A percentile compares a stretch with the other conserved stretches of the same genome.
These are phyloP conservation scores for Blastobotrys mokoenaii DNA, from an alignment of 805 yeast species.

Conservation along the genomic window DNA sequence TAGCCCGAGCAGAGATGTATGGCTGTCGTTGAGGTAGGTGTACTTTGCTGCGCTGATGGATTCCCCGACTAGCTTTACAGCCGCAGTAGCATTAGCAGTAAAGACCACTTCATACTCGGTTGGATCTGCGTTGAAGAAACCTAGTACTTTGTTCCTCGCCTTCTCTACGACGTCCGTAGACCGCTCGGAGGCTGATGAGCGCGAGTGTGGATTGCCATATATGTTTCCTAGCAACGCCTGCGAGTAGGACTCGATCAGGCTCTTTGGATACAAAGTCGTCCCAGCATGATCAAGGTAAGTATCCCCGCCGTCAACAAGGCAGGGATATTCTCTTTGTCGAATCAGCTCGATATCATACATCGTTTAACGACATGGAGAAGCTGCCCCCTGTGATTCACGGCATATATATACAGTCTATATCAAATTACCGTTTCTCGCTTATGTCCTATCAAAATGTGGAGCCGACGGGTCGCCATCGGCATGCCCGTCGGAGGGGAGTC, in stretches of 20 bases:
- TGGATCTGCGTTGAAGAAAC: conserved; percentile 31
- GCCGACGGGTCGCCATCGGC: too few species aligned
- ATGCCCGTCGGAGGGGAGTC: too few species aligned
- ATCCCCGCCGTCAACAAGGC: conserved; percentile 9
- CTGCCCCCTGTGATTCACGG: too few species aligned
- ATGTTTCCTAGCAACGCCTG: conserved; percentile 20
- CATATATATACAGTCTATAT: too few species aligned
- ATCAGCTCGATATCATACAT: conserved; percentile 2
- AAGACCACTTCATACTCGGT: conserved; percentile 33
- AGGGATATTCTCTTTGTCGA: conserved; percentile 1
- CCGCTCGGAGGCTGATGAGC: conserved; percentile 27
- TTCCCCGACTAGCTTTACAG: conserved; percentile 32
- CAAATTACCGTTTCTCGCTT: too few species aligned
- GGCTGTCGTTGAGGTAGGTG: conserved; percentile 30
- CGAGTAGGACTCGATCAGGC: conserved; percentile 23
- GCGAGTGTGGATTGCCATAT: conserved; percentile 38
- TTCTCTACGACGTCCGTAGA: conserved; percentile 23
- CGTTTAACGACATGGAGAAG: not conserved
- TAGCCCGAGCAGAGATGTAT: conserved; percentile 37
- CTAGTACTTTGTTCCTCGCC: conserved; percentile 27
- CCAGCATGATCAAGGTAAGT: conserved; percentile 40
- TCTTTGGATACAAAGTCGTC: conserved; percentile 29
- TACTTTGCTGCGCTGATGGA: conserved; percentile 23
- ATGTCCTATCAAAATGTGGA: too few species aligned
- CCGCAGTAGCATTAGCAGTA: conserved; percentile 35